Conservation (phyloP, 139 green algal species). For the Chlamydomonas sp. region DNA sequence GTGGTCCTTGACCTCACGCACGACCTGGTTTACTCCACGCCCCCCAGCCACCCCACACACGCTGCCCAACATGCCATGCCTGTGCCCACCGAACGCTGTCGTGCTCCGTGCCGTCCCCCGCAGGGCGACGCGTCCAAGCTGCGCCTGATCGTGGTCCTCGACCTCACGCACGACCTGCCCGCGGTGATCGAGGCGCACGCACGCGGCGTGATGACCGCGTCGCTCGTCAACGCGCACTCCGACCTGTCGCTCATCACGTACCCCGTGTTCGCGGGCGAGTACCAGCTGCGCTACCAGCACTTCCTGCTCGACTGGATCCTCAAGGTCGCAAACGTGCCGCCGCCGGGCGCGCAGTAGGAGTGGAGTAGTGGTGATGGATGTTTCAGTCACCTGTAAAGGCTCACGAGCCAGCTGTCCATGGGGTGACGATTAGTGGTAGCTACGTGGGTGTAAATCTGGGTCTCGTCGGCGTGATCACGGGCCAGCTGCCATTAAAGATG, state of each 20-base stretch:
- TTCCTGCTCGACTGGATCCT: slow-evolving; percentile 13
- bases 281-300: slow-evolving; percentile 9
- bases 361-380: no score
- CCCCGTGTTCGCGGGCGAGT: neutral
- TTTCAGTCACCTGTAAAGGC: no score
- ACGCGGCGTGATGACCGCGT: slow-evolving; percentile 25
- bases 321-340: slow-evolving; percentile 11
- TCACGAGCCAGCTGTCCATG: no score
- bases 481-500: no score
- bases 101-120: neutral
- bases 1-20: slow-evolving; percentile 35
- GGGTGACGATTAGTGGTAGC: no score
- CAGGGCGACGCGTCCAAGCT: slow-evolving; percentile 5
- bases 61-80: no score
- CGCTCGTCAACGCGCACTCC: slow-evolving; percentile 34
- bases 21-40: no score
- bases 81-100: neutral
- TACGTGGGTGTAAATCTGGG: no score
- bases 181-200: slow-evolving; percentile 6
- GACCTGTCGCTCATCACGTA: slow-evolving; percentile 3
- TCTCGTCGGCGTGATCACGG: no score
- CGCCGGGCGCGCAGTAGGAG: no score
- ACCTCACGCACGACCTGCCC: slow-evolving; percentile 21
- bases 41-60: no score
- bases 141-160: slow-evolving; percentile 35